Base-by-base conservation (phyloP, 306 rosid species). In the Mucuna pruriens region DNA sequence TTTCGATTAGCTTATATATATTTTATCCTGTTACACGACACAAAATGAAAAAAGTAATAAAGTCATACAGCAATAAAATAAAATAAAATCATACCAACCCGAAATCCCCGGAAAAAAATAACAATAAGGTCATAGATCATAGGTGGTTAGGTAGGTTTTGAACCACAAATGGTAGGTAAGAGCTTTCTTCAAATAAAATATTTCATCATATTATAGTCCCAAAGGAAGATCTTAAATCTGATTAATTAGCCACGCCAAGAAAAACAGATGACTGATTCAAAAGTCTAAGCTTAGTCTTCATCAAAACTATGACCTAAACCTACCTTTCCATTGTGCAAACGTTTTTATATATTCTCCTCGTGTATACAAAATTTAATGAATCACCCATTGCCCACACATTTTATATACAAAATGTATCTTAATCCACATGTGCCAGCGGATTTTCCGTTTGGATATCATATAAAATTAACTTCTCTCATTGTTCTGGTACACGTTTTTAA, bases 151-250 rank as follows among this genome's bases (percentile, higher is more conserved):
- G 45, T 46, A 10, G 80, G 61, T 46, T 34, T 77, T 45, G 44
- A n/a, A 11, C 31, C 64, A 48, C 16, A 16, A 31, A 6, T 63
- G 81, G 81, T 63, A 77, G 81, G 81, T 64, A 64, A 12, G 12
- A 51, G 34, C 9, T 20, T 63, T 19, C 15, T 45, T 76, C 61
- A 17, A 46, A 46, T 62, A 4, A 11, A 76, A 44, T 31, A 31
- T 54, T 52, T 25, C 9, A 23, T 22, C 6, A 0, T 52, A 17
- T 19, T 42, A 42, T 58, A 36, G 16, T 34, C 29, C 40, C 19
- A 61, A 61, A 13, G 20, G 3, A 10, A 23, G 2, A 58, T 63
- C 7, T 5, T 3, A 31, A 52, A 6, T 36, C 20, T 10, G 22
- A 73, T 13, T 38, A 10, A 36, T 19, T 36, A 20, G 36, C 17